Conservation (phyloP, 2,329 filamentous ascomycete species). For the Sporothrix phasma region DNA sequence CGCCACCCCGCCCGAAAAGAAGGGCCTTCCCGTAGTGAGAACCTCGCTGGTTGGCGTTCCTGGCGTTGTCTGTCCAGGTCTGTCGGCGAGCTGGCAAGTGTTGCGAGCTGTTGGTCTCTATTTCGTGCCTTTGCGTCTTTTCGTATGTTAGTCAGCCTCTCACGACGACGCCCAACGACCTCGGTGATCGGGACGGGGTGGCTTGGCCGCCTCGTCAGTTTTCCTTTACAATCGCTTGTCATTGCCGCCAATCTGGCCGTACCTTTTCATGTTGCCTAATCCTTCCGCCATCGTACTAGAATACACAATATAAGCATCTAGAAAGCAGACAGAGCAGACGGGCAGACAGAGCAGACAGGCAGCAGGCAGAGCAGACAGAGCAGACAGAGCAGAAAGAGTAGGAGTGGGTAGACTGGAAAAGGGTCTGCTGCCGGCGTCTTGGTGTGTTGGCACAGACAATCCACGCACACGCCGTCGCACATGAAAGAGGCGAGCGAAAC, state of each 20-base stretch:
- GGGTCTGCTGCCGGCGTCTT: neutral
- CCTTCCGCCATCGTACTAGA: neutral
- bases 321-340: neutral
- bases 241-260: constrained; percentile 5
- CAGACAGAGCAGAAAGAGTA: neutral
- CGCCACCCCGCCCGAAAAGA: too few relatives aligned
- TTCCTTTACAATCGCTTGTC: neutral
- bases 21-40: neutral
- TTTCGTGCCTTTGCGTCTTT: neutral
- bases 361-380: neutral
- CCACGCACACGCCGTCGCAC: neutral
- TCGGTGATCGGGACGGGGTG: neutral
- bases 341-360: neutral
- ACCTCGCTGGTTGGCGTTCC: constrained; percentile 3
- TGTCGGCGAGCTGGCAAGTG: neutral
- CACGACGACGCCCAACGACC: neutral
- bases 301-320: neutral
- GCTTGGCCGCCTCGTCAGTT: neutral
- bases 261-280: constrained; percentile 13
- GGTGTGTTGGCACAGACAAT: neutral
- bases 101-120: neutral
- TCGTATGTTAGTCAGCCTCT: neutral
- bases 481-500: neutral
- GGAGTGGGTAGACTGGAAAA: too few relatives aligned
- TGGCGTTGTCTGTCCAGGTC: neutral